Evolutionary conservation across 805 yeast species (phyloP).

Genomic region (Cyberlindnera xylosilytica): DNA sequence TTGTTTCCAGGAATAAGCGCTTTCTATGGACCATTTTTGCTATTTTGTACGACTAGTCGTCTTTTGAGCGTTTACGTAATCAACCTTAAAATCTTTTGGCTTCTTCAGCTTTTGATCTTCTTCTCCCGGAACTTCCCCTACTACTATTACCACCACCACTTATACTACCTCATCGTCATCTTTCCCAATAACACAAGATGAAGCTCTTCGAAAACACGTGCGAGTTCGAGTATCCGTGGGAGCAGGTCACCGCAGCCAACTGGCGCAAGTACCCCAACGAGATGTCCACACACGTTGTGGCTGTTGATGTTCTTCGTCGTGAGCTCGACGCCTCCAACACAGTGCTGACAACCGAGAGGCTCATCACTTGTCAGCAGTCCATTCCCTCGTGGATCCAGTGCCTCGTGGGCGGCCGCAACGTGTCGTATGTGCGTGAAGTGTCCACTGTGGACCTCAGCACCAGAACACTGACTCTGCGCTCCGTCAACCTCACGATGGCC

Average conservation of each 20-base stretch:
- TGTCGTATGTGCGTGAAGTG: constrained; percentile 83
- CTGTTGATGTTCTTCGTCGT: constrained; percentile 83
- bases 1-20: no score
- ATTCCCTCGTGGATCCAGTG: constrained; percentile 79
- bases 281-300: constrained; percentile 85
- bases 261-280: constrained; percentile 98
- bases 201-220: constrained; percentile 72
- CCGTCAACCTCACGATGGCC: constrained; percentile 82
- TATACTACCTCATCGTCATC: no score
- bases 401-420: constrained; percentile 68
- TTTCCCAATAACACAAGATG: constrained; percentile 51
- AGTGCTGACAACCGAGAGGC: constrained; percentile 69
- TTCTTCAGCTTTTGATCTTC: no score
- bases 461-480: constrained; percentile 70
- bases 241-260: constrained; percentile 90
- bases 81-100: no score
- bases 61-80: no score
- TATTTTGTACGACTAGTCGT: no score
- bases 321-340: constrained; percentile 53
- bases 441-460: constrained; percentile 72
- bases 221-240: constrained; percentile 84
- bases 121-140: no score
- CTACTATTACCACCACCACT: no score
- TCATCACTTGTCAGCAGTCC: constrained; percentile 83
- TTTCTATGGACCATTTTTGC: no score